Evolutionary conservation across 2,329 filamentous ascomycete genomes (phyloP).

Genomic region (Exophiala bonariae): DNA sequence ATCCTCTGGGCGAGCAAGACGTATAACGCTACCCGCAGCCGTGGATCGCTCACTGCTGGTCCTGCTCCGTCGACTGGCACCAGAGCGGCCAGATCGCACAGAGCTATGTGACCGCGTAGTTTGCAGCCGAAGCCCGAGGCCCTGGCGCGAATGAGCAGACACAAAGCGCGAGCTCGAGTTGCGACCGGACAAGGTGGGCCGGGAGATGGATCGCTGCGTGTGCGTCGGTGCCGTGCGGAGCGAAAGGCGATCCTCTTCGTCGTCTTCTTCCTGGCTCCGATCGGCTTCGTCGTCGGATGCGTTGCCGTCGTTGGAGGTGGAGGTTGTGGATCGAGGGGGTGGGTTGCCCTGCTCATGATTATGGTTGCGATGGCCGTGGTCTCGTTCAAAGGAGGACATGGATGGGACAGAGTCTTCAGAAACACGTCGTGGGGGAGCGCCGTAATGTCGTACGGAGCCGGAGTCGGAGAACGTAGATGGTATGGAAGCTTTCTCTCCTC

Average conservation of each 20-base stretch:
- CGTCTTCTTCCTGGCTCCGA: conserved; percentile 2
- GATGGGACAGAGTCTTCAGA: conserved; percentile 26
- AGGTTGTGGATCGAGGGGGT: neutral
- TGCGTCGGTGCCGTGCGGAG: conserved; percentile 14
- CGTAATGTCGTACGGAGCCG: conserved; percentile 19
- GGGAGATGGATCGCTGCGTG: neutral
- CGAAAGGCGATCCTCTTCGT: conserved; percentile 10
- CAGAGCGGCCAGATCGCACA: conserved; percentile 3
- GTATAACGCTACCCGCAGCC: conserved; percentile 12
- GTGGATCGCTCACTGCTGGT: neutral
- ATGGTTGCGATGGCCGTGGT: neutral
- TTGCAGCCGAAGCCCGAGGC: neutral
- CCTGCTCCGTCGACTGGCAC: conserved; percentile 1
- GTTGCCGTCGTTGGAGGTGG: conserved; percentile 1
- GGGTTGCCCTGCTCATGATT: neutral
- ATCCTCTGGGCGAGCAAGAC: conserved; percentile 11
- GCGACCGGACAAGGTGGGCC: neutral
- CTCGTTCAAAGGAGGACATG: conserved; percentile 16
- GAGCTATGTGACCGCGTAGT: neutral
- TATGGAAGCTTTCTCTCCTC: conserved; percentile 10
- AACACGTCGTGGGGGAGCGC: conserved; percentile 15
- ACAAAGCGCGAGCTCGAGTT: conserved; percentile 15
- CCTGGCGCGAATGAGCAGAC: conserved; percentile 16
- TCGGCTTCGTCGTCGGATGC: conserved; percentile 7
- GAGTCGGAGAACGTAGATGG: conserved; percentile 18